Conservation (phyloP, 345 rosid species). For the Rhizophora mangle region DNA sequence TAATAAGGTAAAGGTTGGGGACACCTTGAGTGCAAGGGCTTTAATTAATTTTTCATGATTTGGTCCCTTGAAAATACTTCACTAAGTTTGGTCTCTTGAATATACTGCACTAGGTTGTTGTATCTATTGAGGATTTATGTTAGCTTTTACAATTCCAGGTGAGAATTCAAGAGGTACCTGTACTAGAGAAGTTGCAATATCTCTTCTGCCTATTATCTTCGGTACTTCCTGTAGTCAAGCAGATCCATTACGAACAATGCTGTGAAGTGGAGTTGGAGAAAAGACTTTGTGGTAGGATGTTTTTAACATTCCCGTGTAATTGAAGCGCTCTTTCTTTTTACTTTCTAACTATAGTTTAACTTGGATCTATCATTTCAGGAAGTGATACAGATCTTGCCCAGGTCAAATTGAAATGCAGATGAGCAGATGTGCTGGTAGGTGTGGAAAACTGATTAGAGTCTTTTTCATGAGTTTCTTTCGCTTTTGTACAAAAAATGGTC, state of each 20-base stretch:
- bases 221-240: conserved; percentile 84
- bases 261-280: conserved; percentile 83
- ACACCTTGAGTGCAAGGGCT: background rate
- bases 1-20: conserved; percentile 72
- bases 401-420: conserved; percentile 81
- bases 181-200: conserved; percentile 79
- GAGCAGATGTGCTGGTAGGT: conserved; percentile 99
- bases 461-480: background rate
- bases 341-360: background rate
- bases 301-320: conserved; percentile 2
- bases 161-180: conserved; percentile 71
- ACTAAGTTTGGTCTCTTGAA: background rate
- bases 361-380: conserved; percentile 43
- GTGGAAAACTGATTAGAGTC: conserved; percentile 1
- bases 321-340: conserved; percentile 1
- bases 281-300: conserved; percentile 62
- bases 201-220: conserved; percentile 71
- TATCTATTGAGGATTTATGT: conserved; percentile 13
- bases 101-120: background rate
- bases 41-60: background rate
- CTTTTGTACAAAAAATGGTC: background rate
- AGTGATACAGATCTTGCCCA: conserved; percentile 68
- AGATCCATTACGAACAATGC: conserved; percentile 81
- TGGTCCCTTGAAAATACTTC: background rate
- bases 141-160: conserved; percentile 45